Evolutionary conservation across 106 monocot genomes (phyloP), one percentile per base, ranked within the genome.

Genomic region (Ottelia alismoides): DNA sequence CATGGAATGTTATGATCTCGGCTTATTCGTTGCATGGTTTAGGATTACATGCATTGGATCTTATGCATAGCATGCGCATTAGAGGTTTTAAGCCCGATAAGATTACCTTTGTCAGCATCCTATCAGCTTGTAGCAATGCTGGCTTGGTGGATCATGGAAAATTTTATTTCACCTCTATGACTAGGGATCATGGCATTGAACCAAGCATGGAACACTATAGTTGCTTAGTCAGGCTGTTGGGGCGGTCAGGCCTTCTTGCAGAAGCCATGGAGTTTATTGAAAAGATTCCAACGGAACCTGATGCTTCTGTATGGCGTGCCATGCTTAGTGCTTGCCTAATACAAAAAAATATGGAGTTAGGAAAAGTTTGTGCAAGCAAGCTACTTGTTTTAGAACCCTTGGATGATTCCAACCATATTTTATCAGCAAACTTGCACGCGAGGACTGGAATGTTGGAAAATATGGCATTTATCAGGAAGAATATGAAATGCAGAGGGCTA

Each of bases 1-100:
- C 94, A 27, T 94, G 84, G 80, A 94, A 94, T 79, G 70, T 78
- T 52, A 61, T 94, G 63, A 88, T 88, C 52, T 88, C 83, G 9
- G 88, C 78, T 9, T 87, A 78, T 71, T 80, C 88, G 35, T 32
- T 80, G 26, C 88, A 94, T 78, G 88, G 93, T 57, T 64, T 78
- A 22, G 68, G 64, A 3, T 17, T 14, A 1, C 69, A 78, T 61
- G 80, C 80, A 31, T 57, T 88, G 20, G 22, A 44, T 22, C 62
- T 84, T 43, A 88, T 88, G 28, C 57, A 25, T 30, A 67, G 65
- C 47, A 88, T 94, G 93, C 59, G 25, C 21, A 64, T 68, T 65
- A 55, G 30, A n/a, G 50, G 52, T 47, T 43, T 78, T 28, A 65
- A 66, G 55, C 59, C 88, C 12, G 81, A 84, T 59, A 54, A 49